A percentile compares a stretch with the other conserved stretches of the same genome.
These are phyloP conservation scores for Diaporthe nobilis DNA, from an alignment of 2,329 filamentous ascomycete genomes.

Conservation along the genomic window DNA sequence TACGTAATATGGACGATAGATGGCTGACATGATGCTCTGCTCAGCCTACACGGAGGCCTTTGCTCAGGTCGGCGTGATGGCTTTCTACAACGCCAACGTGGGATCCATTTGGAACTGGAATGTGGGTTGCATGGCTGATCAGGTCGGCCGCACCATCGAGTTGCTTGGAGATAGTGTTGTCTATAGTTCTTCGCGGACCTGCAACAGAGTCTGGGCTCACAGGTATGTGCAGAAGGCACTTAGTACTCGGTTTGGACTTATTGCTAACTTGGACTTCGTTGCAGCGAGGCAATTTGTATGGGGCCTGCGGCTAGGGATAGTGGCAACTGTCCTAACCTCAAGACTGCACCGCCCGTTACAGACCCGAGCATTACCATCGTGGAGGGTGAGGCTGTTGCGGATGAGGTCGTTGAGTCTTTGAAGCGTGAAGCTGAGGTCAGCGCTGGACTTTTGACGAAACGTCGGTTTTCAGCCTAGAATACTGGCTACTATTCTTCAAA, in stretches of 20 bases:
- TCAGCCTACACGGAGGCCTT: not conserved
- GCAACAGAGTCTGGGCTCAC: not conserved
- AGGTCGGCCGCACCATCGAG: not conserved
- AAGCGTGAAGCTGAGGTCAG: not conserved
- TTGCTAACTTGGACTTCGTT: not conserved
- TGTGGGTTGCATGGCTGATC: not conserved
- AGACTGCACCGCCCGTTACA: not conserved
- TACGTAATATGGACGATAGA: not conserved
- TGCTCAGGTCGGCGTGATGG: not conserved
- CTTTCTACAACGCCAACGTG: not conserved
- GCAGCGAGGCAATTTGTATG: not conserved
- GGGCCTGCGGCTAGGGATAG: not conserved
- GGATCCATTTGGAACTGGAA: not conserved
- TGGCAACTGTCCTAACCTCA: not conserved
- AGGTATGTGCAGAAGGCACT: not conserved
- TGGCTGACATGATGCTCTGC: not conserved
- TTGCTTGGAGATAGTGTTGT: not conserved
- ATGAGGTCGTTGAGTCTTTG: not conserved
- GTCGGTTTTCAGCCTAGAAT: not conserved
- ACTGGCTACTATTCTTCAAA: not conserved
- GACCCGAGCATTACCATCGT: not conserved
- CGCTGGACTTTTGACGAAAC: not conserved
- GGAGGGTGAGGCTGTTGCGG: not conserved
- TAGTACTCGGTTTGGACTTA: not conserved
- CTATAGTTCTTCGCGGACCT: not conserved